Evolutionary conservation across 805 yeast genomes (phyloP).

Genomic region (Candida nitratophila): DNA sequence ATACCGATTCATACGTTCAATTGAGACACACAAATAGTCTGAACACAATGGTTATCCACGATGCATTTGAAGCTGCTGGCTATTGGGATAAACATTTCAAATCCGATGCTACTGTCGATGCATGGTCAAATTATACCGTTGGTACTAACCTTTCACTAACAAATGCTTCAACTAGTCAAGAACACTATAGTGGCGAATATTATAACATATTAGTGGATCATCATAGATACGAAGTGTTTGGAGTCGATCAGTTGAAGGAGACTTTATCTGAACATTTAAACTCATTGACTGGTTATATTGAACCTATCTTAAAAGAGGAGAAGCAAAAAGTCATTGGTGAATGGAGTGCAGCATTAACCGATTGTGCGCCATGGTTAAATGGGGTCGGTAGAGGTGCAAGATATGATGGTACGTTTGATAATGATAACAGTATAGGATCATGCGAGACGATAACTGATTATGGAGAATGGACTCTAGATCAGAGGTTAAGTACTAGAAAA

Average conservation of each 20-base stretch:
- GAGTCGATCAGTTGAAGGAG: constrained; percentile 48
- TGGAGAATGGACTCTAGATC: constrained; percentile 34
- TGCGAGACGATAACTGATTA: constrained; percentile 44
- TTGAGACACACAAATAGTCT: constrained; percentile 31
- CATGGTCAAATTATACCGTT: not conserved
- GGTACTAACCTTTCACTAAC: not conserved
- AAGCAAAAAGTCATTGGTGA: constrained; percentile 67
- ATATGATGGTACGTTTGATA: constrained; percentile 53
- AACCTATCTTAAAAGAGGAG: constrained; percentile 28
- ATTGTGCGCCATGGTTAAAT: constrained; percentile 83
- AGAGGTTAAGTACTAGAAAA: constrained; percentile 39
- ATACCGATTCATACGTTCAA: constrained; percentile 33
- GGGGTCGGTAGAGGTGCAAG: constrained; percentile 83
- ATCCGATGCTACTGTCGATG: constrained; percentile 3
- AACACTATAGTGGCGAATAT: constrained; percentile 22
- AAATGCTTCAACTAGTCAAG: not conserved
- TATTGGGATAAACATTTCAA: constrained; percentile 46
- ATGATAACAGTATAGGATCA: constrained; percentile 42
- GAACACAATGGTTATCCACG: constrained; percentile 52
- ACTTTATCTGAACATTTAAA: constrained; percentile 55
- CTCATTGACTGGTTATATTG: constrained; percentile 45
- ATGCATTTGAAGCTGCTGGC: constrained; percentile 52
- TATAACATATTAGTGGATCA: constrained; percentile 79
- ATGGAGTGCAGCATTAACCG: constrained; percentile 89
- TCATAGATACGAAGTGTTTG: constrained; percentile 88